Evolutionary conservation across 2,329 filamentous ascomycete genomes (phyloP).

Genomic region (Paecilomyces sp.): DNA sequence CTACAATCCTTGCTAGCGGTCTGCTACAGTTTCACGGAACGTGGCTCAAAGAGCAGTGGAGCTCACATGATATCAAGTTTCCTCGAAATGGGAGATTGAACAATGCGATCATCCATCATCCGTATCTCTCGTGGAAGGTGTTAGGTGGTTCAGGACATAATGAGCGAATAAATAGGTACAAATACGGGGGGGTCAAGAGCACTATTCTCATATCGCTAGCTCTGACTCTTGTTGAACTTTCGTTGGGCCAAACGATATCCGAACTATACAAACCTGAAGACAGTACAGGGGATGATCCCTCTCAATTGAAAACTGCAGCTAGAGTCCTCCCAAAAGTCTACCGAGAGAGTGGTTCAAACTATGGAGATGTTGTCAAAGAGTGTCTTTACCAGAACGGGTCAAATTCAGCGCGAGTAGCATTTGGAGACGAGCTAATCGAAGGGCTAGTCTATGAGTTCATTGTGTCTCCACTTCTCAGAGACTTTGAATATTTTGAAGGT

Average conservation of each 20-base stretch:
- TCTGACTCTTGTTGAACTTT: conserved; percentile 11
- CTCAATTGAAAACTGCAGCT: conserved; percentile 13
- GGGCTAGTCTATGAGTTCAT: neutral
- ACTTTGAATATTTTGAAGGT: neutral
- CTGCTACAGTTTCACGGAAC: conserved; percentile 14
- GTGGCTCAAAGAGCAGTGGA: conserved; percentile 12
- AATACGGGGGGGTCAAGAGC: neutral
- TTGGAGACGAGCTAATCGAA: neutral
- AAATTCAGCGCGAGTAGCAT: neutral
- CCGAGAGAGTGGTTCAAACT: conserved; percentile 10
- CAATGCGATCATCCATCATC: neutral
- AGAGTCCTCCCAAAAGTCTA: conserved; percentile 7
- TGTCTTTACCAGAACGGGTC: conserved; percentile 8
- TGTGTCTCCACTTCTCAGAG: neutral
- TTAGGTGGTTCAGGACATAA: neutral
- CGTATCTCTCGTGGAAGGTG: conserved; percentile 4
- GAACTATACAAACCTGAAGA: conserved; percentile 8
- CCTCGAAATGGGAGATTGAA: neutral
- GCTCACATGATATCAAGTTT: conserved; percentile 10
- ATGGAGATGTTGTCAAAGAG: conserved; percentile 5
- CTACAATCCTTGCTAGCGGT: conserved; percentile 9
- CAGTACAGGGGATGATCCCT: conserved; percentile 3
- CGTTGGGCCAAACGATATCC: conserved; percentile 10
- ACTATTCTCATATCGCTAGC: conserved; percentile 9
- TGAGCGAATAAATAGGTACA: neutral